Evolutionary conservation across 345 rosid genomes (phyloP).

Genomic region (Salix viminalis): DNA sequence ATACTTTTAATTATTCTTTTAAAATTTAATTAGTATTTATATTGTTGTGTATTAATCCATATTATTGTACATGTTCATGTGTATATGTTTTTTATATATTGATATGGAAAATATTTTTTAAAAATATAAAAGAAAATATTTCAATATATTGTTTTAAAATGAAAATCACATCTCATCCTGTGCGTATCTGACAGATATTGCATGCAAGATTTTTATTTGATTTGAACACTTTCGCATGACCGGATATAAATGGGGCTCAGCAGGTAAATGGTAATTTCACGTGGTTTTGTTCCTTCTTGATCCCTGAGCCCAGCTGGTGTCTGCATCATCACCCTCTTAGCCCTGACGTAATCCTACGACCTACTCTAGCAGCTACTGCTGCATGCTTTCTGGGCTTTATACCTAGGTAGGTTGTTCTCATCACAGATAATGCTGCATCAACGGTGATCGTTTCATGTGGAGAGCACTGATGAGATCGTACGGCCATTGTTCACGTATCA

Average conservation of each 20-base stretch:
- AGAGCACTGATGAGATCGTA: background rate
- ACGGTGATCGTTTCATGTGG: background rate
- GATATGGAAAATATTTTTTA: too few species aligned
- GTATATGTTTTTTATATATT: too few species aligned
- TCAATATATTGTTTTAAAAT: too few species aligned
- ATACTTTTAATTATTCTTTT: too few species aligned
- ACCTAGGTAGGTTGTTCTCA: background rate
- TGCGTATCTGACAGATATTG: background rate
- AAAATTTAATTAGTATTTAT: too few species aligned
- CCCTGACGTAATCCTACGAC: background rate
- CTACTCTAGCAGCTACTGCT: background rate
- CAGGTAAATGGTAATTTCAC: slow-evolving; percentile 3
- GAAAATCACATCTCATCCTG: background rate
- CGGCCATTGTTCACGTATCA: background rate
- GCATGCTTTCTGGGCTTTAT: background rate
- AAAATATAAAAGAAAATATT: too few species aligned
- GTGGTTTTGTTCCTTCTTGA: slow-evolving; percentile 5
- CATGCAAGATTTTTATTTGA: background rate
- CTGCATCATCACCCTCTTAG: too few species aligned
- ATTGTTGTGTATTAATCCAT: too few species aligned
- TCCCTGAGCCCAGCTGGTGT: background rate
- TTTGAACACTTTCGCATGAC: background rate
- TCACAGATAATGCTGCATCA: background rate
- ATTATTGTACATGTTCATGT: too few species aligned
- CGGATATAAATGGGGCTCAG: background rate